Base-by-base conservation (phyloP, 2,329 filamentous ascomycete species). In the Scedosporium boydii region DNA sequence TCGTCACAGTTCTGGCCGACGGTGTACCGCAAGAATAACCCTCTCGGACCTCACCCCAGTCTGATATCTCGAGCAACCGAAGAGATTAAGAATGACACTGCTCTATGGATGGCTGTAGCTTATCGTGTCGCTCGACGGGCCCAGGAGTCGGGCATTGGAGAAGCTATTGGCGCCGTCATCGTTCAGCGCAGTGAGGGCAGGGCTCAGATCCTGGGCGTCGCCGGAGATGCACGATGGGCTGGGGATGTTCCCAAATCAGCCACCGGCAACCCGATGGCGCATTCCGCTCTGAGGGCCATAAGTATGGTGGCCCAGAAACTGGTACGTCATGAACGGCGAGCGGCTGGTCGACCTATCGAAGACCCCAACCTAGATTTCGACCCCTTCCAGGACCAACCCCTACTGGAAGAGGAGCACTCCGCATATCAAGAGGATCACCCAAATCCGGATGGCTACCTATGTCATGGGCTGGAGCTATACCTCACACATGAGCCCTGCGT, bases 401-500 rank as follows among this genome's bases (percentile, higher is more conserved):
- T 93, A 41, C 83, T 88, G n/a, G 77, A 81, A 2, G 77, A 90
- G 62, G 89, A 95, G 71, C 75, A 78, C 65, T 72, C 76, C 62
- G 83, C 87, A 65, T 90, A 86, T 69, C 78, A 80, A 58, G 77
- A 84, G 68, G 86, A 87, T 68, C 88, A 87, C 69, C 84, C 82
- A 48, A 83, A 80, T 66, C 82, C 84, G 38, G 90, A 91, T 67
- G 93, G 93, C 61, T 99, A 99, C 73, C 85, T 99, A 21, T 98
- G 93, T 76, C 91, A 96, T 67, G 90, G 91, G 62, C 82, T 99
- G 34, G 93, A 98, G 74, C 84, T 99, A 63, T 98, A 97, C 76
- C 81, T 96, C 64, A 96, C 93, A 2, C 93, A 98, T 71, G 95
- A 99, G 76, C 95, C 95, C 4, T 99, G 95, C 72, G 84, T 96